A percentile compares a stretch with the other conserved stretches of the same genome.
Evolutionary conservation across 1,284 basidiomycete species (phyloP).

Genomic region (Ganoderma sp.): DNA sequence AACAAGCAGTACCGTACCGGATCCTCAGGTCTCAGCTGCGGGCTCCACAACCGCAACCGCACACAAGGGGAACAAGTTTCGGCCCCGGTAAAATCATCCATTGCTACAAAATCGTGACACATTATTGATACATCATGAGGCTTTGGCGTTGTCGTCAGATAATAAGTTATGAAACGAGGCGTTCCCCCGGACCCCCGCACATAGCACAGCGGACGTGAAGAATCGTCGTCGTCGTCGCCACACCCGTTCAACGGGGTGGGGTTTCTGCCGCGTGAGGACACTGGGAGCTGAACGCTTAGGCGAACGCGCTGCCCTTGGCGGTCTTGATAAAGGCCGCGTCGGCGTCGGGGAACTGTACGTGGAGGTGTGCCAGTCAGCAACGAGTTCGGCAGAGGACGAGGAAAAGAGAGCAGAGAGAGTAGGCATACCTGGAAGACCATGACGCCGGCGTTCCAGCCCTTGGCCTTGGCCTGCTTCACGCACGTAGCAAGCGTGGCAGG

Average conservation of each 20-base stretch:
- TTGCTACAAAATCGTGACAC: slow-evolving; percentile 14
- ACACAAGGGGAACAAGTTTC: slow-evolving; percentile 6
- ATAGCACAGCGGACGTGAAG: background rate
- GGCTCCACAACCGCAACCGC: background rate
- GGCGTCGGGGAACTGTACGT: slow-evolving; percentile 25
- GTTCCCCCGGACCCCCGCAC: background rate
- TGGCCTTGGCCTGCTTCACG: slow-evolving; percentile 54
- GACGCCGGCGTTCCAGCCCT: slow-evolving; percentile 58
- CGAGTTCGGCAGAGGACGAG: background rate
- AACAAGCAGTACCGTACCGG: background rate
- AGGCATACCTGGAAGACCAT: slow-evolving; percentile 26
- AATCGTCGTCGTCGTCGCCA: background rate
- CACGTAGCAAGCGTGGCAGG: slow-evolving; percentile 59
- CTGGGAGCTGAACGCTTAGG: background rate
- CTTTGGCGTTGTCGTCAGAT: slow-evolving; percentile 1
- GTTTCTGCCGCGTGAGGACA: background rate
- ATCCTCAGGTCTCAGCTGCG: background rate
- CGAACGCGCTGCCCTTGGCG: slow-evolving; percentile 25
- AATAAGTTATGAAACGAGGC: slow-evolving; percentile 5
- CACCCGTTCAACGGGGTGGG: background rate
- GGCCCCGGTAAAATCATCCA: slow-evolving; percentile 10
- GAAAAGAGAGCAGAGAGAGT: background rate
- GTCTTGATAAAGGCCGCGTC: slow-evolving; percentile 26
- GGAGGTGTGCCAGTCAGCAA: background rate
- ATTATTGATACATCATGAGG: slow-evolving; percentile 16